Percentiles rank a stretch among this genome's conserved stretches.
Conservation (phyloP, 2,329 filamentous ascomycete species). For the Diaporthe longicolla region DNA sequence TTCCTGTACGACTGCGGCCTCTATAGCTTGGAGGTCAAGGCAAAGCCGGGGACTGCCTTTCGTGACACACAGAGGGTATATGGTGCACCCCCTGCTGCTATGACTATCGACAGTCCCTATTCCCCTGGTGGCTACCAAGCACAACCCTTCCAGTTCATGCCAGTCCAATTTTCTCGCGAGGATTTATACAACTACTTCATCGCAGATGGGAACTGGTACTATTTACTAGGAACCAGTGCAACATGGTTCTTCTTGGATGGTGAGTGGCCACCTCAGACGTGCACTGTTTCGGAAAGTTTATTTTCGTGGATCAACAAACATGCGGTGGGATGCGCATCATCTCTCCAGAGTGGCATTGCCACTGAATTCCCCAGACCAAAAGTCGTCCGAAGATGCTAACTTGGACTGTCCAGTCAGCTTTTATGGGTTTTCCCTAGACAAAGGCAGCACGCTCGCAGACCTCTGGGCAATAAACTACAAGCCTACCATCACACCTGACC, state of each 20-base stretch:
- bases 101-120: slow-evolving; percentile 52
- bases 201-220: slow-evolving; percentile 61
- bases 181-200: slow-evolving; percentile 67
- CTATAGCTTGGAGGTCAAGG: slow-evolving; percentile 75
- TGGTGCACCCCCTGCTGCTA: slow-evolving; percentile 54
- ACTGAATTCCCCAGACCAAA: no score
- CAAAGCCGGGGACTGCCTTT: slow-evolving; percentile 71
- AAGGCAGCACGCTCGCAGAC: slow-evolving; percentile 58
- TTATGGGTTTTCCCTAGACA: slow-evolving; percentile 68
- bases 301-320: background rate
- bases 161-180: slow-evolving; percentile 63
- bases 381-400: background rate
- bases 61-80: slow-evolving; percentile 73
- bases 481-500: slow-evolving; percentile 53
- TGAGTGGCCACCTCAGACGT: background rate
- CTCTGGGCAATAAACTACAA: slow-evolving; percentile 57
- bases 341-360: background rate
- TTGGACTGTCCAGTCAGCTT: slow-evolving; percentile 58
- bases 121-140: slow-evolving; percentile 44
- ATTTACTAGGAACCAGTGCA: slow-evolving; percentile 55
- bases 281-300: background rate
- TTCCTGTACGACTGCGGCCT: slow-evolving; percentile 76
- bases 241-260: slow-evolving; percentile 68
- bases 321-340: background rate
- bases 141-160: slow-evolving; percentile 51